Evolutionary conservation across 139 green algal genomes (phyloP).

Genomic region (Edaphochlamys debaryana): DNA sequence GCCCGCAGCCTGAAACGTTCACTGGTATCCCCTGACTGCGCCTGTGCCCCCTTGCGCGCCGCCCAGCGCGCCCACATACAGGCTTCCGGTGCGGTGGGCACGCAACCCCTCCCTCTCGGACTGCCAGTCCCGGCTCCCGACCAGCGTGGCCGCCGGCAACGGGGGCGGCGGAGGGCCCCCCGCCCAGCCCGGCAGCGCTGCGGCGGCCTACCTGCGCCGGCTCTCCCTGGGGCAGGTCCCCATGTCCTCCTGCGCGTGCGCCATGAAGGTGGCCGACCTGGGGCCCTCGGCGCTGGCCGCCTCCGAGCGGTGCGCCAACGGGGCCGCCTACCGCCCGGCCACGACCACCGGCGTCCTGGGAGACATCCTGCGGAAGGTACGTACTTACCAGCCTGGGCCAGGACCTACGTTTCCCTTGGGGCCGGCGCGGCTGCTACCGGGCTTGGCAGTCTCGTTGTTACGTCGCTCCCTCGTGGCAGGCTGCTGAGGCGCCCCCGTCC

Average conservation of each 20-base stretch:
- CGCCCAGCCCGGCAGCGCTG: not conserved
- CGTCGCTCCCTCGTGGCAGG: too few species aligned
- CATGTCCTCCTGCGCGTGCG: slow-evolving; percentile 39
- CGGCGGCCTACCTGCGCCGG: not conserved
- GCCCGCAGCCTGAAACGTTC: too few species aligned
- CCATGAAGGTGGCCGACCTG: slow-evolving; percentile 12
- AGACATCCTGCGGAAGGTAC: slow-evolving; percentile 34
- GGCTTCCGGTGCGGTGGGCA: slow-evolving; percentile 17
- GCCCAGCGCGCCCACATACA: slow-evolving; percentile 1
- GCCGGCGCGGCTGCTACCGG: too few species aligned
- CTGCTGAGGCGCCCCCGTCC: too few species aligned
- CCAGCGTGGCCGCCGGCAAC: not conserved
- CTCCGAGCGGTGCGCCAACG: slow-evolving; percentile 2
- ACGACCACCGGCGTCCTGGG: slow-evolving; percentile 12
- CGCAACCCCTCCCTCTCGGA: not conserved
- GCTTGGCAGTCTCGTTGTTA: too few species aligned
- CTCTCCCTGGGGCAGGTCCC: slow-evolving; percentile 12
- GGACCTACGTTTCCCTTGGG: too few species aligned
- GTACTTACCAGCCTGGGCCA: too few species aligned
- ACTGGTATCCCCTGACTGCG: too few species aligned
- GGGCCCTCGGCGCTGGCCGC: not conserved
- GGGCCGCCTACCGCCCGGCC: not conserved
- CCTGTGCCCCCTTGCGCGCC: too few species aligned
- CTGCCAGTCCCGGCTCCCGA: not conserved
- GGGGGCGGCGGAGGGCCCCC: not conserved